Evolutionary conservation across 176 grass and related monocot species (phyloP), one percentile per base, ranked within the genome.

Genomic region (Oropetium thomaeum): DNA sequence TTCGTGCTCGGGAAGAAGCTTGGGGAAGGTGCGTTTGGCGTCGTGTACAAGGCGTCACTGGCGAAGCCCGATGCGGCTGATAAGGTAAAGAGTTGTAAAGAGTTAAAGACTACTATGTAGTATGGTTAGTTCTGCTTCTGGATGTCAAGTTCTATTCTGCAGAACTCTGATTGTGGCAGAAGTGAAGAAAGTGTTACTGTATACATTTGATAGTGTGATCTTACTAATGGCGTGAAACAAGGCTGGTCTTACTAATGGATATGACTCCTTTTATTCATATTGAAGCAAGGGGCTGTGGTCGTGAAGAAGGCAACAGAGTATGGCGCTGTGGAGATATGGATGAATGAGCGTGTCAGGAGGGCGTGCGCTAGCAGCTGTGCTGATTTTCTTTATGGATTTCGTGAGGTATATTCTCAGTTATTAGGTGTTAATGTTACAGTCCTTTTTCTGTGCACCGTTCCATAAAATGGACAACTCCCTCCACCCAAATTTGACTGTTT

Each of bases 231-330:
- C 30, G 6, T 1, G 15, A 59, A 77, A 34, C 59, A 78, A 87
- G 5, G 11, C 12, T 38, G 3, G 19, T 25, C 13, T 12, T 19
- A 59, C 8, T 3, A 75, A 82, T 86, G 54, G 19, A 0, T 15
- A 17, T 79, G 1, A n/a, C n/a, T 54, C 61, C 48, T 35, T 78
- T 65, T 70, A 20, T 57, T 77, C 45, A 69, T 70, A 35, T 86
- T 79, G 33, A 90, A 99, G 96, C 86, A 89, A 90, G 96, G 92
- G 34, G 89, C 77, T 87, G 59, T 99, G 43, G 96, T 95, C 10
- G 58, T 99, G 79, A 99, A 99, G 82, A 99, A 99, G 79, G 96
- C 89, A n/a, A 99, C 91, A 7, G 92, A 99, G 65, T 99, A 99
- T 44, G 96, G 96, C 0, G 96, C 92, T 0, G 96, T 99, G 13